Conservation (phyloP, 805 yeast species). For the Hanseniaspora lachancei region DNA sequence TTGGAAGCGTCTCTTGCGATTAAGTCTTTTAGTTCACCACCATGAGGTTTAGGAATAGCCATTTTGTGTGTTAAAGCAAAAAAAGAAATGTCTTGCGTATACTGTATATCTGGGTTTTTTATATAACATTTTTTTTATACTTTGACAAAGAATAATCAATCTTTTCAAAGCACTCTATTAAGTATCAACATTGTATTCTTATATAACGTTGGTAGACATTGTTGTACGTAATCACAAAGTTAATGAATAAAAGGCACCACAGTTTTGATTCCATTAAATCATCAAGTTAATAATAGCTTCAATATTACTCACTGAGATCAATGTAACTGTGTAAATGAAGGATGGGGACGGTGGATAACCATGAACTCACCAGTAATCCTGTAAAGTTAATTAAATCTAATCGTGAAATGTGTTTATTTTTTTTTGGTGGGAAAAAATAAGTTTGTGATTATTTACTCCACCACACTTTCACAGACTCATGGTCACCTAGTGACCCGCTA, state of each 20-base stretch:
- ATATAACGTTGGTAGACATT: too few species aligned
- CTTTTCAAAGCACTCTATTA: too few species aligned
- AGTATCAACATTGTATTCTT: too few species aligned
- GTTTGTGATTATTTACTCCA: neutral
- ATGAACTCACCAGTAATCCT: too few species aligned
- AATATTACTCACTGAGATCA: neutral
- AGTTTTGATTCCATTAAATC: neutral
- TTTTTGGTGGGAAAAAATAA: neutral
- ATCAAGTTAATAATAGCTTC: too few species aligned
- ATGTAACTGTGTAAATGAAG: too few species aligned
- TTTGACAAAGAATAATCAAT: too few species aligned
- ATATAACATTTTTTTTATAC: too few species aligned
- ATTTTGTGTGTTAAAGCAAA: neutral
- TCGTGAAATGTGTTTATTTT: neutral
- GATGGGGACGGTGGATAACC: too few species aligned
- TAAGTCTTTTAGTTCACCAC: slow-evolving; percentile 77
- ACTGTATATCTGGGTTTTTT: too few species aligned
- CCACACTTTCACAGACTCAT: neutral
- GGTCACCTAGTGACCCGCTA: too few species aligned
- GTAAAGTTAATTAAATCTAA: neutral
- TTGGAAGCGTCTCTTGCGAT: slow-evolving; percentile 64
- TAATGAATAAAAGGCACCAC: neutral
- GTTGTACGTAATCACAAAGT: neutral
- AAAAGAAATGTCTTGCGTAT: neutral
- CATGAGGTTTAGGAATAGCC: slow-evolving; percentile 72